phyloP scores from a whole-genome alignment of 345 rosid species.

The Hirschfeldia incana region DNA sequence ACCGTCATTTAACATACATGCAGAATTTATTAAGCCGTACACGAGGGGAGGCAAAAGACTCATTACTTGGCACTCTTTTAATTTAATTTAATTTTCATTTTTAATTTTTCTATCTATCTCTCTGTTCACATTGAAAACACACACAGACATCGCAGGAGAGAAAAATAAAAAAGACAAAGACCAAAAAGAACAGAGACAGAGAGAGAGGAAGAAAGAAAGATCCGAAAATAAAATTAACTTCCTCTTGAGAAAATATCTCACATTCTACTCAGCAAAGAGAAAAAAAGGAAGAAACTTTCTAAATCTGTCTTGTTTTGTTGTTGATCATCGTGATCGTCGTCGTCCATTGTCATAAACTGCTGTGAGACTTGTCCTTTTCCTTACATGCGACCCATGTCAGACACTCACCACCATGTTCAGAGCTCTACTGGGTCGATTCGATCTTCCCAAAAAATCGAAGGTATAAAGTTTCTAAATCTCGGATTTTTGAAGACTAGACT shows the following conservation, averaged over 20 bases:
- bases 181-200: background rate
- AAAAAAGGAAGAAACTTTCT: conserved; percentile 20
- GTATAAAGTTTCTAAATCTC: conserved; percentile 26
- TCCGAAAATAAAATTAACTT: conserved; percentile 10
- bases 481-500: background rate
- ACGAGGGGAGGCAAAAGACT: conserved; percentile 31
- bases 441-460: conserved; percentile 60
- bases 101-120: background rate
- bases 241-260: conserved; percentile 12
- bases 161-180: conserved; percentile 10
- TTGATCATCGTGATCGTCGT: conserved; percentile 16
- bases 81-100: background rate
- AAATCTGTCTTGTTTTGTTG: conserved; percentile 26
- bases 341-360: conserved; percentile 10
- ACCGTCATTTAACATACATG: conserved; percentile 8
- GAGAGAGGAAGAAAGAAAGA: conserved; percentile 8
- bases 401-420: conserved; percentile 56
- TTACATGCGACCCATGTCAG: conserved; percentile 60
- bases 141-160: conserved; percentile 32
- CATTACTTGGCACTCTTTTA: conserved; percentile 31
- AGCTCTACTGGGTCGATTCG: conserved; percentile 55
- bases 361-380: conserved; percentile 1
- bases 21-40: conserved; percentile 37
- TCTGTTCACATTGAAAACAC: conserved; percentile 37
- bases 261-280: conserved; percentile 5